These are phyloP conservation scores for Populus alba DNA, from an alignment of 345 rosid genomes.

Conservation along the genomic window DNA sequence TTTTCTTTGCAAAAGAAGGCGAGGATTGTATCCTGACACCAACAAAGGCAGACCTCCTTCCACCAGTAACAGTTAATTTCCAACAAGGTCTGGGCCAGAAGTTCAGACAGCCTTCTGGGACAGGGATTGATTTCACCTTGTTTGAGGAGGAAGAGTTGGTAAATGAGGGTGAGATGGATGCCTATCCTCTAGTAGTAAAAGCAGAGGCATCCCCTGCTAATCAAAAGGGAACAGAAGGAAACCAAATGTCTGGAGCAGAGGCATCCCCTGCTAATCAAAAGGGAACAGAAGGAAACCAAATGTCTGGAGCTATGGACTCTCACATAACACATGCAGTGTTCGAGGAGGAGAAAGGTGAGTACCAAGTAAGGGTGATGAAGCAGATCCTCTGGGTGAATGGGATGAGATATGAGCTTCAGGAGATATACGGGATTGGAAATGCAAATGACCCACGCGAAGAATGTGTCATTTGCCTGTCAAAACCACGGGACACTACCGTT, in stretches of 20 bases:
- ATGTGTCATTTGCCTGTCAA: slow-evolving; percentile 94
- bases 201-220: slow-evolving; percentile 56
- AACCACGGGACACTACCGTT: slow-evolving; percentile 85
- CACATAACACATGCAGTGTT: slow-evolving; percentile 77
- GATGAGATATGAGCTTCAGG: slow-evolving; percentile 84
- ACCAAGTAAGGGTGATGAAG: slow-evolving; percentile 64
- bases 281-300: slow-evolving; percentile 46
- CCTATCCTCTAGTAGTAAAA: slow-evolving; percentile 78
- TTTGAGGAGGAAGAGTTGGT: slow-evolving; percentile 63
- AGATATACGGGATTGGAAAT: slow-evolving; percentile 92
- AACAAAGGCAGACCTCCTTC: slow-evolving; percentile 57
- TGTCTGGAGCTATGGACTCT: slow-evolving; percentile 45
- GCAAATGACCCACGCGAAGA: slow-evolving; percentile 86
- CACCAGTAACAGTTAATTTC: slow-evolving; percentile 64
- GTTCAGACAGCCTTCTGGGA: slow-evolving; percentile 74
- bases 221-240: slow-evolving; percentile 44
- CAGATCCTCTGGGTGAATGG: slow-evolving; percentile 83
- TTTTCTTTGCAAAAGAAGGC: slow-evolving; percentile 89
- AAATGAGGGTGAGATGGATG: slow-evolving; percentile 35
- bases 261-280: slow-evolving; percentile 31
- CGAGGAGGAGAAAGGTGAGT: slow-evolving; percentile 72
- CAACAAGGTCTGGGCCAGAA: slow-evolving; percentile 89
- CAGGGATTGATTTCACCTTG: slow-evolving; percentile 68
- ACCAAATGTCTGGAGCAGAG: slow-evolving; percentile 40
- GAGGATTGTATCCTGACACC: slow-evolving; percentile 61